Evolutionary conservation across 768 basidiomycete genomes (phyloP), one percentile per base, ranked within the genome.

Genomic region (Serendipita vermifera): DNA sequence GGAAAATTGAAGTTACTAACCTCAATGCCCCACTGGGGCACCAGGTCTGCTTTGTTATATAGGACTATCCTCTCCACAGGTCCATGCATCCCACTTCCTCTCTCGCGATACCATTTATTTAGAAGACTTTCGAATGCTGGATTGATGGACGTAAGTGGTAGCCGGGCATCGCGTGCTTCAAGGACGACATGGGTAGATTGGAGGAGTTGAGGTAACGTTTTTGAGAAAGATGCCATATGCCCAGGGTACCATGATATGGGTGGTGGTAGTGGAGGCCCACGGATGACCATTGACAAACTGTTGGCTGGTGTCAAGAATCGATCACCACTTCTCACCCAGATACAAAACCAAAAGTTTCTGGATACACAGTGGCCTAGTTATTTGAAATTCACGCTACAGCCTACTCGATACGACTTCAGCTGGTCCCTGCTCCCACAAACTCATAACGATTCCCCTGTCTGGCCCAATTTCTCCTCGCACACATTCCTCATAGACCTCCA

Each of bases 191-290:
- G 85, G 32, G 88, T 89, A 59, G 82, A 81, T 31, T 82, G 78
- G 38, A 97, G 77, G 58, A 91, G 72, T 17, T 76, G 71, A 17
- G 90, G 87, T 38, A 96, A 73, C 66, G 79, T 78, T 59, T 82
- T 77, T 38, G 82, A 77, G 66, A 94, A 94, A 64, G 82, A 79
- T 69, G 81, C 83, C 92, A 96, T 97, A 70, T 97, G 92, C 32
- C 92, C 92, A 24, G 89, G 89, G 71, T 84, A 94, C 91, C 91
- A 96, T 75, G 91, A 92, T 54, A 85, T 84, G 29, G 88, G 82
- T 41, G 72, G 70, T 39, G 85, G 81, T 22, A 91, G 76, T 56
- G 70, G 69, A 56, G 76, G 75, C 62, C 68, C 11, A 68, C 1
- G 55, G 31, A 11, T 48, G 40, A 4, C 58, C 54, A 27, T 60